phyloP scores from a whole-genome alignment of 1,284 basidiomycete genomes.

The Phellinidium pouzarii region DNA sequence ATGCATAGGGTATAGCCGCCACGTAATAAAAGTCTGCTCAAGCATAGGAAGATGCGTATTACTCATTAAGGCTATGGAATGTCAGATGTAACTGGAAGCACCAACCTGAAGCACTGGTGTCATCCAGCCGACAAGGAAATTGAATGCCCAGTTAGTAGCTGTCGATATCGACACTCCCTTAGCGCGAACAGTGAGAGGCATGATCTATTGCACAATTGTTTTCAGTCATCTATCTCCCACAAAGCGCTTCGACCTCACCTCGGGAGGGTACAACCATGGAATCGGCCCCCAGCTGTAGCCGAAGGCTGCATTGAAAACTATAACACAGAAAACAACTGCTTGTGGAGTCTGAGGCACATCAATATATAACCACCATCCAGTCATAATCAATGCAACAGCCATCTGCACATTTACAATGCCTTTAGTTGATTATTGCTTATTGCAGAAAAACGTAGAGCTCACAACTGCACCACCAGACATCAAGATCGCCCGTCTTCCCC shows the following conservation, averaged over 20 bases:
- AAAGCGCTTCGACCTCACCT: constrained; percentile 39
- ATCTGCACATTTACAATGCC: constrained; percentile 42
- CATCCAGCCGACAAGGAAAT: constrained; percentile 83
- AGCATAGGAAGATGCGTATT: neutral
- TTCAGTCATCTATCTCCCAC: neutral
- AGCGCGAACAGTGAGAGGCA: constrained; percentile 84
- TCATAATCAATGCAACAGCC: constrained; percentile 69
- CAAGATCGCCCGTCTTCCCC: constrained; percentile 86
- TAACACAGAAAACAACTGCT: constrained; percentile 87
- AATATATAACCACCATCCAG: constrained; percentile 91
- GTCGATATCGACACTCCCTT: constrained; percentile 94
- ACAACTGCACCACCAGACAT: constrained; percentile 88
- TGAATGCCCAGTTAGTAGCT: constrained; percentile 81
- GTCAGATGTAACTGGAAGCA: neutral
- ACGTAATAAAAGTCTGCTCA: constrained; percentile 68
- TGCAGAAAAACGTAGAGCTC: constrained; percentile 27
- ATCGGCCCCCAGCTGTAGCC: constrained; percentile 81
- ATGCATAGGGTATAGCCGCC: constrained; percentile 95
- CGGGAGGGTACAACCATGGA: constrained; percentile 86
- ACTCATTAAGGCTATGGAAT: neutral
- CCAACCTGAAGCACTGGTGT: constrained; percentile 75
- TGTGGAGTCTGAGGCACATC: constrained; percentile 81
- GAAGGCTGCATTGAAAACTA: constrained; percentile 92
- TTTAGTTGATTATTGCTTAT: constrained; percentile 11
- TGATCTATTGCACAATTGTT: constrained; percentile 53